These are phyloP conservation scores for Eimeria tenella DNA, from an alignment of 169 alveolate genomes.

Conservation along the genomic window DNA sequence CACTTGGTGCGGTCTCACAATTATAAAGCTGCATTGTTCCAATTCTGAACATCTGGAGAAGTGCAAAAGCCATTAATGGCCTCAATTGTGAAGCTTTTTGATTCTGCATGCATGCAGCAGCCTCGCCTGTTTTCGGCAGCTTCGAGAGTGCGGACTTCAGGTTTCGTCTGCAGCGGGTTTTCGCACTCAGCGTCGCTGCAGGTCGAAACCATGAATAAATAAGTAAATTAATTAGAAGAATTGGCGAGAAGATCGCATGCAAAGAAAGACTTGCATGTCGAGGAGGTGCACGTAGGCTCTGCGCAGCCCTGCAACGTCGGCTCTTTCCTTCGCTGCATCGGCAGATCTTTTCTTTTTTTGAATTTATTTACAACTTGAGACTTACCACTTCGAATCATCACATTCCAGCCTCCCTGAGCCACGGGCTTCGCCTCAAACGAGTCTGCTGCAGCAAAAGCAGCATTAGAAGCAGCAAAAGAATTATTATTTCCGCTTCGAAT, in stretches of 20 bases:
- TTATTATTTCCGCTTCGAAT: background rate
- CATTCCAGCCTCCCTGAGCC: constrained; percentile 50
- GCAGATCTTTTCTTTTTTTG: background rate
- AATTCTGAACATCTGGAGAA: constrained; percentile 9
- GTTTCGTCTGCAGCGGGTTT: background rate
- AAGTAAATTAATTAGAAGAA: too few species aligned
- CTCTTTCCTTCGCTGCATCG: constrained; percentile 10
- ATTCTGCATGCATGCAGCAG: background rate
- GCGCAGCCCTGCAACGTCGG: constrained; percentile 35
- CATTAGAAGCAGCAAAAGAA: too few species aligned
- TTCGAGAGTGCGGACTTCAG: background rate
- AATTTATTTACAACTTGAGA: background rate
- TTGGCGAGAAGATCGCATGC: too few species aligned
- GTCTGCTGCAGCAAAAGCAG: constrained; percentile 6
- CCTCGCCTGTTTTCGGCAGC: constrained; percentile 66
- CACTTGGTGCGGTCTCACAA: constrained; percentile 48
- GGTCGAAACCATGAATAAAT: too few species aligned
- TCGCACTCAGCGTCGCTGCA: constrained; percentile 67
- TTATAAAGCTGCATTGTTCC: constrained; percentile 47
- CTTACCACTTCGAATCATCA: constrained; percentile 41
- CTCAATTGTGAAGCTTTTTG: too few species aligned
- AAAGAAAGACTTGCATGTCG: constrained; percentile 32
- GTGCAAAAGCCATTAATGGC: background rate
- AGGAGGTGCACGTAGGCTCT: constrained; percentile 31
- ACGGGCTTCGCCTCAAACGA: constrained; percentile 6